Base-by-base conservation (phyloP, 306 rosid species). In the Mimosa bimucronata region DNA sequence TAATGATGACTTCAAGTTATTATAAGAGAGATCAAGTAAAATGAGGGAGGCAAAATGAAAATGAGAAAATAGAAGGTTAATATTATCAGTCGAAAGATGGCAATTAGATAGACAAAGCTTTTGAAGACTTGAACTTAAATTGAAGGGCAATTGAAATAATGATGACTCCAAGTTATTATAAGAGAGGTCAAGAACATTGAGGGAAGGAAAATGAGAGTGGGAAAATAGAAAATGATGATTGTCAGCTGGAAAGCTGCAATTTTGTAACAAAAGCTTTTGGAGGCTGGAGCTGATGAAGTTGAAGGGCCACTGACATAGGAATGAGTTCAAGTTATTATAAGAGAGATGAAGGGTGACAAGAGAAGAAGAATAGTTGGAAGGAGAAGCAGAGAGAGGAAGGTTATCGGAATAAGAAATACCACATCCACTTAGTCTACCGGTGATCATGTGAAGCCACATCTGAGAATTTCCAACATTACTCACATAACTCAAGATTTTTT, bases 181-280 rank as follows among this genome's bases (percentile, higher is more conserved):
- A n/a, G n/a, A n/a, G n/a, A 78, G 75, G 60, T 83, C 80, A 67
- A 83, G 70, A 52, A 21, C 13, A 21, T n/a, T 21, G 2, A 55
- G 61, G 61, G 28, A n/a, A 8, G 61, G 3, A 55, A 55, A 55
- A 7, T n/a, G 12, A 55, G 9, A 55, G 3, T 55, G 12, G 2
- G 61, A 55, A 21, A 2, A 8, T 55, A 8, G 13, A 55, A 55
- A 44, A 70, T 58, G 0, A 9, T 62, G 52, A 21, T 0, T 0
- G 38, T n/a, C 8, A 19, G 61, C 11, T n/a, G 61, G 8, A 21
- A 55, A 28, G 21, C 11, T 55, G 5, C 61, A 55, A n/a, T 55
- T n/a, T 2, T 4, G 0, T n/a, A 4, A 55, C 21, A 21, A n/a
- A 82, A n/a, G 81, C 7, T 1, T 4, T 21, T 3, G 69, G 61